These are phyloP conservation scores for Sporothrix inflata DNA, from an alignment of 2,329 filamentous ascomycete species.

Conservation along the genomic window DNA sequence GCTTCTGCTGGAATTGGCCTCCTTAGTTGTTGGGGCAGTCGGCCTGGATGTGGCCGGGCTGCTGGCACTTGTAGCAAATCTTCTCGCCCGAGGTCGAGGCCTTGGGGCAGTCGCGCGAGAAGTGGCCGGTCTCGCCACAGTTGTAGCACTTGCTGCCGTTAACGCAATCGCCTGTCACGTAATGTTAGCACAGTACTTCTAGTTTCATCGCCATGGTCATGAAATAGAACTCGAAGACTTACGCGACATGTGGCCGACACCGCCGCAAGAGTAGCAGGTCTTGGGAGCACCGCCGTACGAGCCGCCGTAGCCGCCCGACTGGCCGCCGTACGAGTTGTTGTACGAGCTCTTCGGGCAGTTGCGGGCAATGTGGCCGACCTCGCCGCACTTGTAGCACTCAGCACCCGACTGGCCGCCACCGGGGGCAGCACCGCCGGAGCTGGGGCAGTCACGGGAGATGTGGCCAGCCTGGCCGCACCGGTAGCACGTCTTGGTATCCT, in stretches of 20 bases:
- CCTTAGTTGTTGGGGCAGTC: conserved; percentile 81
- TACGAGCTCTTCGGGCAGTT: conserved; percentile 74
- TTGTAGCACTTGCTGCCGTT: conserved; percentile 99
- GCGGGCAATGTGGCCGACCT: conserved; percentile 93
- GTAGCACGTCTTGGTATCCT: conserved; percentile 81
- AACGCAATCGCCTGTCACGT: conserved; percentile 74
- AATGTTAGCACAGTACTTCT: neutral
- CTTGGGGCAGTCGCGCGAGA: conserved; percentile 94
- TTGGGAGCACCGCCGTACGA: conserved; percentile 50
- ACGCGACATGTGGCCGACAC: conserved; percentile 95
- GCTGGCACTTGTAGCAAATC: conserved; percentile 96
- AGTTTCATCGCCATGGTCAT: too few species aligned
- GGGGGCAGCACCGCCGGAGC: conserved; percentile 46
- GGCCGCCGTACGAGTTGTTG: conserved; percentile 52
- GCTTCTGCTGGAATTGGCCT: neutral
- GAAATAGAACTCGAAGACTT: conserved; percentile 40
- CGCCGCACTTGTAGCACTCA: conserved; percentile 98
- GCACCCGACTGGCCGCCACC: conserved; percentile 54
- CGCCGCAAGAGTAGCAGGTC: conserved; percentile 85
- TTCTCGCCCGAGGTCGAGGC: conserved; percentile 86
- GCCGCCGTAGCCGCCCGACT: conserved; percentile 46
- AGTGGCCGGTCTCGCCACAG: conserved; percentile 91
- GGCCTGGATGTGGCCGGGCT: conserved; percentile 86
- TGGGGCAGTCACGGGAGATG: conserved; percentile 85
- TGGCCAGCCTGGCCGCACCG: conserved; percentile 83